These are phyloP conservation scores for Serendipita sp. DNA, from an alignment of 768 basidiomycete genomes.

Conservation along the genomic window DNA sequence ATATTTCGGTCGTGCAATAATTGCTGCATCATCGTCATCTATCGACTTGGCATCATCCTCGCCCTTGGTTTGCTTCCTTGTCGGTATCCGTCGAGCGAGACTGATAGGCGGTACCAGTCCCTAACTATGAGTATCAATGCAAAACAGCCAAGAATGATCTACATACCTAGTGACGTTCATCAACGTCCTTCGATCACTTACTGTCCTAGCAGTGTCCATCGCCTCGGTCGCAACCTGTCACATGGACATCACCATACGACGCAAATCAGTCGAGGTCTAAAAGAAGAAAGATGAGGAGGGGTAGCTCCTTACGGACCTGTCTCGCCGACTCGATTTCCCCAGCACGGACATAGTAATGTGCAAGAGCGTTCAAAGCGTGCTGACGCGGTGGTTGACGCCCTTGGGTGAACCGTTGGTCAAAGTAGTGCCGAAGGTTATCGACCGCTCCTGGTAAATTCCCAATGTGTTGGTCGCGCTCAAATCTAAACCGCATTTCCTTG, in stretches of 20 bases:
- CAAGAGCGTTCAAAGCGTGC: background rate
- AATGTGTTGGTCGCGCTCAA: background rate
- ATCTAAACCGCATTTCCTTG: background rate
- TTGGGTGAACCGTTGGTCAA: background rate
- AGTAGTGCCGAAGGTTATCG: constrained; percentile 1
- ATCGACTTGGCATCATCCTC: background rate
- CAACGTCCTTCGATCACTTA: background rate
- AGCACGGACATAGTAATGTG: background rate
- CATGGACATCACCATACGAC: too few species aligned
- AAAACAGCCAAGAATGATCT: background rate
- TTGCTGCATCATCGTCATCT: background rate
- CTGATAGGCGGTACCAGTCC: background rate
- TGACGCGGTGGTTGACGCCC: background rate
- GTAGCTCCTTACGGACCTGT: background rate
- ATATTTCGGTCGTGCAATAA: background rate
- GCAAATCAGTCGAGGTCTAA: background rate
- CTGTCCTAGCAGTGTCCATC: background rate
- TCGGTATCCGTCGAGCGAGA: background rate
- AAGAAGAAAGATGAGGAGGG: background rate
- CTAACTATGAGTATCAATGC: background rate
- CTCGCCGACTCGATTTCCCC: background rate
- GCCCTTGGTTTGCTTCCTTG: background rate
- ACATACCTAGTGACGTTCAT: constrained; percentile 1
- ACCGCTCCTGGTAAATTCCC: background rate
- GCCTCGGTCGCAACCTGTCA: background rate